phyloP scores from a whole-genome alignment of 2,329 filamentous ascomycete species.

The Venturia effusa region DNA sequence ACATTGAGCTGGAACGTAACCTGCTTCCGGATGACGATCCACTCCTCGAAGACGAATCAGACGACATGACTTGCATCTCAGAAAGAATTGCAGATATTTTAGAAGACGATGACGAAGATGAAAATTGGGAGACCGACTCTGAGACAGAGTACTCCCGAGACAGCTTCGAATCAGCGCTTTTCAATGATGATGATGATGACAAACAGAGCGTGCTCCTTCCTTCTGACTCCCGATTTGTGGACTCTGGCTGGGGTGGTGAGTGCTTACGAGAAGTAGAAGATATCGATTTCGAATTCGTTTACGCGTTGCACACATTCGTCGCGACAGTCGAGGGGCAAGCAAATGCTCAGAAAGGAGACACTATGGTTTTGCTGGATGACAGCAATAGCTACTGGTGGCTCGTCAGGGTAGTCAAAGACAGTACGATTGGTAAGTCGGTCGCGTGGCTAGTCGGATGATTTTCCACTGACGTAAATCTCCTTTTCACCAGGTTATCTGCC shows the following conservation, averaged over 20 bases:
- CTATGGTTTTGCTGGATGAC: slow-evolving; percentile 95
- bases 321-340: slow-evolving; percentile 97
- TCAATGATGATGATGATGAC: slow-evolving; percentile 43
- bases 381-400: slow-evolving; percentile 99
- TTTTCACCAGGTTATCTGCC: slow-evolving; percentile 73
- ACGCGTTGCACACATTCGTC: slow-evolving; percentile 93
- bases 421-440: slow-evolving; percentile 61
- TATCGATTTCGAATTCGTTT: slow-evolving; percentile 99
- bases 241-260: slow-evolving; percentile 63
- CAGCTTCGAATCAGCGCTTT: slow-evolving; percentile 3
- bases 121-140: slow-evolving; percentile 14
- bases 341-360: slow-evolving; percentile 96
- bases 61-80: background rate
- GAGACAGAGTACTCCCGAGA: slow-evolving; percentile 27
- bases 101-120: slow-evolving; percentile 12
- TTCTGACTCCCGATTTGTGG: slow-evolving; percentile 52
- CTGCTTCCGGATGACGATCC: slow-evolving; percentile 33
- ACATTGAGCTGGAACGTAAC: slow-evolving; percentile 26
- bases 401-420: slow-evolving; percentile 92
- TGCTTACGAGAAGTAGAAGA: slow-evolving; percentile 94
- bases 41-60: slow-evolving; percentile 18
- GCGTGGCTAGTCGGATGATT: background rate
- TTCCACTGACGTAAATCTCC: background rate
- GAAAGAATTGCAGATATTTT: background rate
- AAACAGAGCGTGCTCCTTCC: slow-evolving; percentile 43